Base-by-base conservation (phyloP, 352 stramenopile species). In the Pythium coloratum region DNA sequence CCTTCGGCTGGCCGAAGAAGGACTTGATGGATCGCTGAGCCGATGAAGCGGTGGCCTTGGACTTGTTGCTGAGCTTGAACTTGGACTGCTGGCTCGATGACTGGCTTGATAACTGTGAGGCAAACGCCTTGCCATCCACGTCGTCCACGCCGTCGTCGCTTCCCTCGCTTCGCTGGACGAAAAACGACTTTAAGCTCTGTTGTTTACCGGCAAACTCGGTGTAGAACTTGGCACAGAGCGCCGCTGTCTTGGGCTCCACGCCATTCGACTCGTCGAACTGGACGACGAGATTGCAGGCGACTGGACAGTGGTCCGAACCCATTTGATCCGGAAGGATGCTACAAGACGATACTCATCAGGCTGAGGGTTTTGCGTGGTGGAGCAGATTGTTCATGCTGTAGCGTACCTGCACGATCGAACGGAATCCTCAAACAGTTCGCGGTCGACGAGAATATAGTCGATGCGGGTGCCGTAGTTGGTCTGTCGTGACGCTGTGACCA, bases 401-500 rank as follows among this genome's bases (percentile, higher is more conserved):
- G 55, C 73, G 57, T 70, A 92, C 89, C 75, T 88, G 84, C 76
- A 94, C 14, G 73, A 77, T 18, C 64, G 75, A 36, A 84, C 62
- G 20, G 58, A 83, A 10, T 79, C 67, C 20, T 75, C 59, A 54
- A 90, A 50, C 42, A 96, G 76, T 18, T 26, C 38, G 0, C 64
- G 58, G n/a, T 92, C 85, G 3, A 88, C 74, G 20, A 97, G 73
- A 54, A 98, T 91, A 59, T 97, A 97, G 72, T 98, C 92, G 60
- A 98, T 94, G 42, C 92, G 86, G 24, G 86, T 90, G 58, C 92
- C 92, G 54, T 91, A 97, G 71, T 98, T 98, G 67, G 89, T 97
- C 67, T 94, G 77, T 10, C 92, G 80, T 14, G 86, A 91, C 1
- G 78, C 79, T 12, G 90, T 97, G 61, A 91, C 66, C 14, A 82